A percentile compares a stretch with the other conserved stretches of the same genome.
Evolutionary conservation across 306 rosid species (phyloP).

Genomic region (Citrullus amarus): DNA sequence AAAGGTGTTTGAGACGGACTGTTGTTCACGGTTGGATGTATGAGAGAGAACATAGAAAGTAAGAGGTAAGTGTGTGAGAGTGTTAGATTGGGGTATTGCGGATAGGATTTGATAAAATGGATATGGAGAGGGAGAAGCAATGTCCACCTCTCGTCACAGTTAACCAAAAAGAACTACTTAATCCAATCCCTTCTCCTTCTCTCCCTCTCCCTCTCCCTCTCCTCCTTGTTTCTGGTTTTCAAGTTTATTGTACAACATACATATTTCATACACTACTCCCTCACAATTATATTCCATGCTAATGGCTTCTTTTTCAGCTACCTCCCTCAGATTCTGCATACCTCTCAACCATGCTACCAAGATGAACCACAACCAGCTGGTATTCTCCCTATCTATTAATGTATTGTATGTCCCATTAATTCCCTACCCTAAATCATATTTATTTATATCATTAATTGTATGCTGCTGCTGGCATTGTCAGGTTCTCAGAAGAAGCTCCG

Average conservation of each 20-base stretch:
- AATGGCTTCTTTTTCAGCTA: slow-evolving; percentile 54
- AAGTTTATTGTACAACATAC: not conserved
- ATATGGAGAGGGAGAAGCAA: not conserved
- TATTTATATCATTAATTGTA: too few relatives aligned
- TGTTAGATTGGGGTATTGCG: not conserved
- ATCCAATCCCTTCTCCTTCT: not conserved
- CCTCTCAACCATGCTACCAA: slow-evolving; percentile 19
- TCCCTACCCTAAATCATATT: not conserved
- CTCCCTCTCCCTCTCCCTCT: not conserved
- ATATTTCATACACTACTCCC: not conserved
- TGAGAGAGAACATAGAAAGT: too few relatives aligned
- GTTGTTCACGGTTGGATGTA: too few relatives aligned
- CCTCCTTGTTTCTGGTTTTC: not conserved
- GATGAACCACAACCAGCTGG: slow-evolving; percentile 22
- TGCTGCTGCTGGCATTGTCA: slow-evolving; percentile 7
- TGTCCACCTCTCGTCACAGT: not conserved
- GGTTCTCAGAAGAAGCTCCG: slow-evolving; percentile 12
- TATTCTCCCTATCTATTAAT: not conserved
- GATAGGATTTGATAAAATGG: not conserved
- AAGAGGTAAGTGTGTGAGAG: too few relatives aligned
- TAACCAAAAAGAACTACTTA: not conserved
- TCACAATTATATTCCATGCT: not conserved
- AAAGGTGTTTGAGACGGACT: too few relatives aligned
- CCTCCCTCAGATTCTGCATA: slow-evolving; percentile 27
- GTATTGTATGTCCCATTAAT: too few relatives aligned